Percentiles rank a stretch among this genome's conserved stretches.
phyloP scores from a whole-genome alignment of 805 yeast genomes.

The Lachancea kluyveri region DNA sequence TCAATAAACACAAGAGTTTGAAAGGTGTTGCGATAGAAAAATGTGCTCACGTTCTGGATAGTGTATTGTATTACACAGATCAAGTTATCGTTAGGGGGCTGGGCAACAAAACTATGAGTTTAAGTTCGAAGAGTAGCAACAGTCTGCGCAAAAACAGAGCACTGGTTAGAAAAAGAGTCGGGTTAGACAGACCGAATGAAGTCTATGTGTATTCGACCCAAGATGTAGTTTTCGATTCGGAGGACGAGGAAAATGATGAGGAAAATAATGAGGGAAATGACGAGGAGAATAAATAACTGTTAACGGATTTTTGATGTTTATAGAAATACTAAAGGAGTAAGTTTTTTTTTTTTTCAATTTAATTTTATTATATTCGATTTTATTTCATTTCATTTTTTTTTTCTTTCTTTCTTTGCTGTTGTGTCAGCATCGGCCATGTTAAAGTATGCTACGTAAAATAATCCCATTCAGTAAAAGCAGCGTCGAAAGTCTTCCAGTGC shows the following conservation, averaged over 20 bases:
- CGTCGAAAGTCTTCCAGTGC: slow-evolving; percentile 16
- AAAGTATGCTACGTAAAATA: slow-evolving; percentile 8
- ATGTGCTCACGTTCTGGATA: slow-evolving; percentile 30
- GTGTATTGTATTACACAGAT: slow-evolving; percentile 43
- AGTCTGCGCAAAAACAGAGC: slow-evolving; percentile 17
- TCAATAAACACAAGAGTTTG: slow-evolving; percentile 4
- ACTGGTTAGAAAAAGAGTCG: slow-evolving; percentile 22
- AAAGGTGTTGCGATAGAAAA: slow-evolving; percentile 11
- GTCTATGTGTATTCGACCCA: slow-evolving; percentile 39
- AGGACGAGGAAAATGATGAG: slow-evolving; percentile 18
- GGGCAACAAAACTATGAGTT: slow-evolving; percentile 45
- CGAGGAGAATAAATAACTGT: too few species aligned
- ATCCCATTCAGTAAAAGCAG: slow-evolving; percentile 28
- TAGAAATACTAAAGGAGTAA: too few species aligned
- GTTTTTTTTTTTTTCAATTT: too few species aligned
- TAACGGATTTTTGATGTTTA: too few species aligned
- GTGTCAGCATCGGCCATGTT: too few species aligned
- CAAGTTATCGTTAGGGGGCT: slow-evolving; percentile 51
- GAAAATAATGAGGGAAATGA: too few species aligned
- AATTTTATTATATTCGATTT: neutral
- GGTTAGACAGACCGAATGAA: slow-evolving; percentile 28
- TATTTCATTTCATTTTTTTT: neutral
- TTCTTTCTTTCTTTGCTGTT: neutral
- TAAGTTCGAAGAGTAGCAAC: slow-evolving; percentile 20
- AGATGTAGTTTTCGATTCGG: slow-evolving; percentile 37